Evolutionary conservation across 106 monocot species (phyloP).

Genomic region (Dioscorea zingiberensis): DNA sequence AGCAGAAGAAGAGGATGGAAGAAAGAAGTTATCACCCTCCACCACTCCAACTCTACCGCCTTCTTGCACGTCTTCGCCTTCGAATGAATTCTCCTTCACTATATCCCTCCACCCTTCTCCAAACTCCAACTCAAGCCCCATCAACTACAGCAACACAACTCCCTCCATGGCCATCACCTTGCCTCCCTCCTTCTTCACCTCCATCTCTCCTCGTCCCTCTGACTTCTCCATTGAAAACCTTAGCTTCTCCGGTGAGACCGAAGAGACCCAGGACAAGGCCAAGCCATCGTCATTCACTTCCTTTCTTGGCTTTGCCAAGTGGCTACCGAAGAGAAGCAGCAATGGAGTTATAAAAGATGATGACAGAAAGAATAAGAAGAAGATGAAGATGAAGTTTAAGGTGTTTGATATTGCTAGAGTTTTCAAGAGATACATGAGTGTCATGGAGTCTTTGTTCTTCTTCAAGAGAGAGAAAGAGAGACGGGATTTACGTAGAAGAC

Average conservation of each 20-base stretch:
- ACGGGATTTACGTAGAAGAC: constrained; percentile 27
- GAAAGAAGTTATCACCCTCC: neutral
- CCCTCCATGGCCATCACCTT: constrained; percentile 73
- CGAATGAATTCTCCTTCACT: constrained; percentile 75
- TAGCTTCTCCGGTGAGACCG: constrained; percentile 11
- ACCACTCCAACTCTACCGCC: constrained; percentile 13
- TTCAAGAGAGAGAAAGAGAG: constrained; percentile 19
- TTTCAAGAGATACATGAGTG: constrained; percentile 39
- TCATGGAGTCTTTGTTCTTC: constrained; percentile 26
- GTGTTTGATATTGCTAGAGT: constrained; percentile 27
- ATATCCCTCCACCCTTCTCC: constrained; percentile 39
- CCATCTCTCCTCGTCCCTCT: constrained; percentile 18
- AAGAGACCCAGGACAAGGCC: constrained; percentile 8
- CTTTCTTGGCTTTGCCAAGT: constrained; percentile 21
- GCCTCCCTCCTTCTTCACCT: constrained; percentile 39
- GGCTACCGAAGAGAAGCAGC: constrained; percentile 16
- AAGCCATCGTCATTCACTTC: constrained; percentile 23
- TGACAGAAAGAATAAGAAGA: constrained; percentile 33
- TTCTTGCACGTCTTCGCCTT: constrained; percentile 43
- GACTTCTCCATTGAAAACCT: constrained; percentile 20
- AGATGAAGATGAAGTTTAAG: constrained; percentile 2
- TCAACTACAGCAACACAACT: constrained; percentile 7
- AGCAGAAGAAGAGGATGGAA: neutral
- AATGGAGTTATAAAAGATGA: constrained; percentile 2
- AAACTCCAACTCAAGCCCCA: constrained; percentile 1